These are phyloP conservation scores for Trypanosoma scelopori DNA, from an alignment of 208 protist genomes.

Conservation along the genomic window DNA sequence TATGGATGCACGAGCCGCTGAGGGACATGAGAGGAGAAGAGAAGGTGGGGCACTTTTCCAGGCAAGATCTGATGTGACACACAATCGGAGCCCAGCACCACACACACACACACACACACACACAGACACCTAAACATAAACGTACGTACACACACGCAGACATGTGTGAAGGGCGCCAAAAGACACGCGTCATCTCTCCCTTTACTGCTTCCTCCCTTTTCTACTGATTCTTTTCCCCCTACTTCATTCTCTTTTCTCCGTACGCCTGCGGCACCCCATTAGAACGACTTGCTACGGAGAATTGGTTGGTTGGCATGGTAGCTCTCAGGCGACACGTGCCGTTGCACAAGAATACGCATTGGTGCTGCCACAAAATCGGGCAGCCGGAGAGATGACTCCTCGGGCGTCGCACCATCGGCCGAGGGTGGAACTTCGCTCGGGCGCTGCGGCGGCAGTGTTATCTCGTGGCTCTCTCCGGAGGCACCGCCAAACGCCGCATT, in stretches of 20 bases:
- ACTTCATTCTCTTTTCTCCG: too few relatives aligned
- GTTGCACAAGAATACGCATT: slow-evolving; percentile 14
- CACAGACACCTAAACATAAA: background rate
- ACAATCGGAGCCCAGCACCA: background rate
- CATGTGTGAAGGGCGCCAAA: too few relatives aligned
- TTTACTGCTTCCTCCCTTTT: too few relatives aligned
- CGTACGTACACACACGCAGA: too few relatives aligned
- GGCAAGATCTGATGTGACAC: background rate
- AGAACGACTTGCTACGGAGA: slow-evolving; percentile 13
- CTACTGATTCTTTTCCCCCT: too few relatives aligned
- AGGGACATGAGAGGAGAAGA: background rate
- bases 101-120: background rate
- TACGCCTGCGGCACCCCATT: too few relatives aligned
- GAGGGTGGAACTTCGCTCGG: background rate
- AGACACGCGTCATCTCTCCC: too few relatives aligned
- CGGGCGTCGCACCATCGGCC: slow-evolving; percentile 7
- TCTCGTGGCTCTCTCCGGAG: background rate
- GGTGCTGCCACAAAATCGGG: slow-evolving; percentile 26
- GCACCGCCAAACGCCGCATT: slow-evolving; percentile 11
- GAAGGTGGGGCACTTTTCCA: background rate
- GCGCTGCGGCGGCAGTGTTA: slow-evolving; percentile 21
- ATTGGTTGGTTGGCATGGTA: slow-evolving; percentile 14
- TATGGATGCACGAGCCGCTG: background rate
- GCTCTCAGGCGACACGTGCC: slow-evolving; percentile 15
- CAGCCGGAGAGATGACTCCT: slow-evolving; percentile 22